Conservation (phyloP, 192 early-diverging fungal genomes). For the Linnemannia zychae region DNA sequence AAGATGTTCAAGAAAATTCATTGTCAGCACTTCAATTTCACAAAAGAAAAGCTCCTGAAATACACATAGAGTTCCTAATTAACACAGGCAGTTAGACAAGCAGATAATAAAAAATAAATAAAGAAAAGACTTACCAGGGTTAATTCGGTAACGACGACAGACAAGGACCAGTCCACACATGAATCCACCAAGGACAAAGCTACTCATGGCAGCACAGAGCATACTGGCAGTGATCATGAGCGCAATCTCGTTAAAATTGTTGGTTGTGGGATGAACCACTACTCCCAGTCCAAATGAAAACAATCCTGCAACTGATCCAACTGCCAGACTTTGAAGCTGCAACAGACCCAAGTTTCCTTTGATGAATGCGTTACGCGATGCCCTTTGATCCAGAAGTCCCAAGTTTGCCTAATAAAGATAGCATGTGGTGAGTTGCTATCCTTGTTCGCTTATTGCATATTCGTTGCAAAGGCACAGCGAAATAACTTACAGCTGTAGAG, state of each 20-base stretch:
- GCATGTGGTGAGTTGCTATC: background rate
- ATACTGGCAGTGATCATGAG: slow-evolving; percentile 76
- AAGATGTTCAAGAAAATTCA: slow-evolving; percentile 14
- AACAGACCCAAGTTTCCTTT: slow-evolving; percentile 82
- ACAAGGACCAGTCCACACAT: slow-evolving; percentile 77
- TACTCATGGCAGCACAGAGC: slow-evolving; percentile 76
- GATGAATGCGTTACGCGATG: slow-evolving; percentile 68
- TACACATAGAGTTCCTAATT: background rate
- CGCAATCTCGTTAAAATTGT: slow-evolving; percentile 60
- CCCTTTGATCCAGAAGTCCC: slow-evolving; percentile 71
- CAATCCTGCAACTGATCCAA: slow-evolving; percentile 78
- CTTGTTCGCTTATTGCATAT: background rate
- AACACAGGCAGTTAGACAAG: too few relatives aligned
- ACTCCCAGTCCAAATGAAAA: slow-evolving; percentile 75
- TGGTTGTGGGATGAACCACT: slow-evolving; percentile 61
- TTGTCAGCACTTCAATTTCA: background rate
- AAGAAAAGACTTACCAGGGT: slow-evolving; percentile 73
- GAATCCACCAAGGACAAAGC: slow-evolving; percentile 78
- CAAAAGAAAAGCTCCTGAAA: background rate
- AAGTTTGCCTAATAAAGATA: slow-evolving; percentile 65
- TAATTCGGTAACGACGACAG: slow-evolving; percentile 72
- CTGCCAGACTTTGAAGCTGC: slow-evolving; percentile 79
- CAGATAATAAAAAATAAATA: background rate
- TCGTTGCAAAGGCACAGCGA: background rate
- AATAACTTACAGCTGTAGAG: slow-evolving; percentile 74